Percentiles rank a stretch among this genome's conserved stretches.
Evolutionary conservation across 345 rosid genomes (phyloP).

Genomic region (Combretum micranthum): DNA sequence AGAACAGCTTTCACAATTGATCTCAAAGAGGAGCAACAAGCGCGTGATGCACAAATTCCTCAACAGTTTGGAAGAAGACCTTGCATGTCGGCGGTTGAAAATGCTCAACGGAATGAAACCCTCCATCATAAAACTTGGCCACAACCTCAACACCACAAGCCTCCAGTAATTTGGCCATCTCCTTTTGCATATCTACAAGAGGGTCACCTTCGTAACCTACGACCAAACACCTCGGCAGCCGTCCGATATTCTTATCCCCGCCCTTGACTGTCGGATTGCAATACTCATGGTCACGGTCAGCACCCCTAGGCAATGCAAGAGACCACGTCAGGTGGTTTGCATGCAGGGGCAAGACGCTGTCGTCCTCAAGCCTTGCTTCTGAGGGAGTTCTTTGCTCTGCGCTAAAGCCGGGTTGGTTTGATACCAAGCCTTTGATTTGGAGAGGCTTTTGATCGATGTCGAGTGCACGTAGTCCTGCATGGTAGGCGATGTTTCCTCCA

Average conservation of each 20-base stretch:
- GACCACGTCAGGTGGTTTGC: conserved; percentile 63
- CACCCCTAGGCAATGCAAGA: conserved; percentile 53
- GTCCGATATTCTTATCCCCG: conserved; percentile 34
- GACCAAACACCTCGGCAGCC: conserved; percentile 43
- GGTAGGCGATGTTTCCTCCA: conserved; percentile 70
- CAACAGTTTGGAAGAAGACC: conserved; percentile 20
- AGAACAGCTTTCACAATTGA: too few species aligned
- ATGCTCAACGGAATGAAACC: conserved; percentile 59
- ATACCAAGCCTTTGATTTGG: conserved; percentile 56
- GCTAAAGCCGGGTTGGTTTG: conserved; percentile 57
- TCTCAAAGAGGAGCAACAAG: too few species aligned
- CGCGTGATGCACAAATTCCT: conserved; percentile 25
- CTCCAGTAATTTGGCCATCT: conserved; percentile 39
- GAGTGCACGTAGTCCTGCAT: conserved; percentile 39
- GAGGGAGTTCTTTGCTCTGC: conserved; percentile 58
- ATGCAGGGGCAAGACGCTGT: conserved; percentile 42
- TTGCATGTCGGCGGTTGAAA: conserved; percentile 41
- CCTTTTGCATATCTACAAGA: conserved; percentile 56
- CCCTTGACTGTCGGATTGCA: conserved; percentile 41
- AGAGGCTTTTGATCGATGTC: conserved; percentile 41
- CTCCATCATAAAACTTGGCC: conserved; percentile 34
- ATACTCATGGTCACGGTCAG: conserved; percentile 68
- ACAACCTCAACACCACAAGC: conserved; percentile 55
- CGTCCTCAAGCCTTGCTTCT: conserved; percentile 37
- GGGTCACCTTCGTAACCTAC: conserved; percentile 74